Evolutionary conservation across 495 filamentous ascomycete species (phyloP).

Genomic region (Penicillium robsamsonii): DNA sequence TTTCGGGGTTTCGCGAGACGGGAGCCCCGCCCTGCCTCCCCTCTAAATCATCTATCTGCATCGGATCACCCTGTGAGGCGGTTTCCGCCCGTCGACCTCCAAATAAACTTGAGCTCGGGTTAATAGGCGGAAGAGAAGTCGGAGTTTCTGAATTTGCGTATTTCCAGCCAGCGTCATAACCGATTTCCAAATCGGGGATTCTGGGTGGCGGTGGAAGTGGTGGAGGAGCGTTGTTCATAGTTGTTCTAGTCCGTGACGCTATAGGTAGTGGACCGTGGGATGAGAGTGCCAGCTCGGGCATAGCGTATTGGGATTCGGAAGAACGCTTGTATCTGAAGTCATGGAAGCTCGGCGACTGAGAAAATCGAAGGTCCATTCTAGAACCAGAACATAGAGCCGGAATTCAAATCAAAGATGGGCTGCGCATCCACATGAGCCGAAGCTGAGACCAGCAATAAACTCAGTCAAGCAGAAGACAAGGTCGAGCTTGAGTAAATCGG

Average conservation of each 20-base stretch:
- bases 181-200: slow-evolving; percentile 52
- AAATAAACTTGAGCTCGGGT: slow-evolving; percentile 54
- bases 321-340: slow-evolving; percentile 40
- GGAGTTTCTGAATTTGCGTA: slow-evolving; percentile 50
- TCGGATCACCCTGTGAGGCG: slow-evolving; percentile 34
- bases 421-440: slow-evolving; percentile 14
- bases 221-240: slow-evolving; percentile 51
- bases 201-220: slow-evolving; percentile 61
- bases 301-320: slow-evolving; percentile 23
- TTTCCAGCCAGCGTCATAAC: slow-evolving; percentile 60
- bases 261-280: slow-evolving; percentile 57
- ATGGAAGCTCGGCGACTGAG: slow-evolving; percentile 54
- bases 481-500: slow-evolving; percentile 2
- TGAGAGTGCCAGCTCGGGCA: slow-evolving; percentile 37
- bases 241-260: slow-evolving; percentile 44
- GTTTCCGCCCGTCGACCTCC: slow-evolving; percentile 41
- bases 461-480: slow-evolving; percentile 4
- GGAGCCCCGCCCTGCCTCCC: slow-evolving; percentile 33
- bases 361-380: slow-evolving; percentile 58
- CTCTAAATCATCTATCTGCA: slow-evolving; percentile 43
- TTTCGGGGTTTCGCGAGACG: slow-evolving; percentile 35
- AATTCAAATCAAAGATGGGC: slow-evolving; percentile 26
- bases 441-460: slow-evolving; percentile 10
- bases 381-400: slow-evolving; percentile 23
- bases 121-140: slow-evolving; percentile 45